Percentiles rank a stretch among this genome's conserved stretches.
Conservation (phyloP, 768 basidiomycete genomes). For the Tulasnella calospora region DNA sequence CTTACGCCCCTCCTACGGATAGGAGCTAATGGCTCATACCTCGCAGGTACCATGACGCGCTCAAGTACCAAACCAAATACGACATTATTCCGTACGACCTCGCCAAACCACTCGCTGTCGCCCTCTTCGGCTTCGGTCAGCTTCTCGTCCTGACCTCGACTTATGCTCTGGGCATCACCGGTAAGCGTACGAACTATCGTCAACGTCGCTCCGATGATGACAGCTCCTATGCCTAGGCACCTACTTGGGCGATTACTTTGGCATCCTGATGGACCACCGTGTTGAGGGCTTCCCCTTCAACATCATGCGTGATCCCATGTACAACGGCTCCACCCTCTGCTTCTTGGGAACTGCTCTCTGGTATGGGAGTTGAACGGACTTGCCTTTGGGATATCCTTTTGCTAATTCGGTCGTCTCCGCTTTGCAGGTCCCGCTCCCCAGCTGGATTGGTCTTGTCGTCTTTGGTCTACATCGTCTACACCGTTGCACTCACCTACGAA, state of each 20-base stretch:
- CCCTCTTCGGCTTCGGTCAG: slow-evolving; percentile 67
- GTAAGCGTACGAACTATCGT: slow-evolving; percentile 57
- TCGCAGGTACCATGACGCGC: slow-evolving; percentile 66
- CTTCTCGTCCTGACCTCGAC: slow-evolving; percentile 84
- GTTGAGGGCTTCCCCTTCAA: slow-evolving; percentile 99
- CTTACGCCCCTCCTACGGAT: neutral
- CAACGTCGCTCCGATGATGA: neutral
- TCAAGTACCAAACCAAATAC: slow-evolving; percentile 67
- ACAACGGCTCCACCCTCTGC: slow-evolving; percentile 88
- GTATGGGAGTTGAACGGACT: slow-evolving; percentile 42
- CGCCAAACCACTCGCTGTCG: slow-evolving; percentile 54
- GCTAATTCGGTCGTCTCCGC: neutral
- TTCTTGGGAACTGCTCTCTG: slow-evolving; percentile 84
- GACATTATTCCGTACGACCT: slow-evolving; percentile 63
- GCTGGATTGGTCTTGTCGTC: slow-evolving; percentile 73
- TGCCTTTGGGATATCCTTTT: neutral
- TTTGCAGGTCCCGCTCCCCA: slow-evolving; percentile 77
- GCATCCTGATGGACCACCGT: slow-evolving; percentile 60
- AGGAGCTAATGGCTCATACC: neutral
- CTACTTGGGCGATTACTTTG: slow-evolving; percentile 73
- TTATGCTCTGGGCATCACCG: slow-evolving; percentile 86
- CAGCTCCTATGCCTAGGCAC: slow-evolving; percentile 44
- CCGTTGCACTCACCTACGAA: slow-evolving; percentile 80
- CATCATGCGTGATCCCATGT: slow-evolving; percentile 90
- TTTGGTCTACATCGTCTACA: slow-evolving; percentile 80